These are phyloP conservation scores for Sarocladiaceae sp. DNA, from an alignment of 2,329 filamentous ascomycete genomes.

Conservation along the genomic window DNA sequence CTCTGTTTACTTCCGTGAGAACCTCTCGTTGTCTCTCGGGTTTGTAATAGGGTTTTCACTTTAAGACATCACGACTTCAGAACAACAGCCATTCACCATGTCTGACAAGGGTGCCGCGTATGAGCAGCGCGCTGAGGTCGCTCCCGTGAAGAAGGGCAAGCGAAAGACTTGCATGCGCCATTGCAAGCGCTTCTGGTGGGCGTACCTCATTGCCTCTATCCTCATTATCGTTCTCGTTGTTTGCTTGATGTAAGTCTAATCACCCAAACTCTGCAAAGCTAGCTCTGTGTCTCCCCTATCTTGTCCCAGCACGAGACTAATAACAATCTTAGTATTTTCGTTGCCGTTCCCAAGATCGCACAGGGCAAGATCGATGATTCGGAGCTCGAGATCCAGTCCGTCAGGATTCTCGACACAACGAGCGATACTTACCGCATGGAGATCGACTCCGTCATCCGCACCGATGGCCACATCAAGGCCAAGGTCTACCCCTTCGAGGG, in stretches of 20 bases:
- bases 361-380: constrained; percentile 53
- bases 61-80: not conserved
- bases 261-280: not conserved
- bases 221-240: constrained; percentile 51
- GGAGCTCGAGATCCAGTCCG: constrained; percentile 45
- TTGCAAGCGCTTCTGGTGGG: constrained; percentile 58
- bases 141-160: constrained; percentile 24
- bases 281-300: too few relatives aligned
- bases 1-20: not conserved
- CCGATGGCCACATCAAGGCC: constrained; percentile 48
- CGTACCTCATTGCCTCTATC: constrained; percentile 47
- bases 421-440: constrained; percentile 42
- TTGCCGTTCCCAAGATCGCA: constrained; percentile 52
- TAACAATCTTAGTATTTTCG: constrained; percentile 43
- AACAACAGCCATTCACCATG: constrained; percentile 20
- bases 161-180: constrained; percentile 39
- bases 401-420: constrained; percentile 44
- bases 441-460: constrained; percentile 52
- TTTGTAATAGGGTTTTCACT: too few relatives aligned
- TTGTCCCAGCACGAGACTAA: constrained; percentile 12
- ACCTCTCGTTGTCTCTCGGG: not conserved
- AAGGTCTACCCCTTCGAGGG: constrained; percentile 46
- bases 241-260: constrained; percentile 55
- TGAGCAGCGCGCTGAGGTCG: constrained; percentile 21
- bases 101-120: constrained; percentile 21